phyloP scores from a whole-genome alignment of 2,329 filamentous ascomycete genomes.

The Claviceps fusiformis region DNA sequence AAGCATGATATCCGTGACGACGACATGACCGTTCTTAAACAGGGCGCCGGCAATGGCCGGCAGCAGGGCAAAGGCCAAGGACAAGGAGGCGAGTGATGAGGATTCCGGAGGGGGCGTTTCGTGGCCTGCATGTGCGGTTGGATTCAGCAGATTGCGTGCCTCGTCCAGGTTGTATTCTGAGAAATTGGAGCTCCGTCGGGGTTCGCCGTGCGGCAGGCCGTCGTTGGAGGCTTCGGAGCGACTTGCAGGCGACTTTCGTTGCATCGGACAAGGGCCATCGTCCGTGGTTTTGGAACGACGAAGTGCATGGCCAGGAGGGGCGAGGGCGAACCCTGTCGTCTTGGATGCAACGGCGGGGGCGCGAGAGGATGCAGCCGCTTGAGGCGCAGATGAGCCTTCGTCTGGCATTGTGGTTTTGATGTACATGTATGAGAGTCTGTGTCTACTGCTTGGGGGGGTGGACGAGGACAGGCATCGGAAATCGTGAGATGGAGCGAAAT shows the following conservation, averaged over 20 bases:
- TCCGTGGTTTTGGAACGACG: constrained; percentile 29
- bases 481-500: background rate
- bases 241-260: constrained; percentile 8
- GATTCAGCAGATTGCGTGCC: constrained; percentile 54
- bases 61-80: constrained; percentile 69
- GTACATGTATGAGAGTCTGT: background rate
- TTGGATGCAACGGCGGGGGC: background rate
- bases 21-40: constrained; percentile 69
- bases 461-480: background rate
- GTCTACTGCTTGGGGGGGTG: background rate
- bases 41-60: constrained; percentile 76
- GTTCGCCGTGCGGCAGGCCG: constrained; percentile 13
- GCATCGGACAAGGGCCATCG: constrained; percentile 15
- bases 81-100: constrained; percentile 66
- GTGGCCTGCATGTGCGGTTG: constrained; percentile 22
- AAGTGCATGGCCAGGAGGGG: constrained; percentile 21
- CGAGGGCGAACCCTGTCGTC: constrained; percentile 1
- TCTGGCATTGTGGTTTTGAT: constrained; percentile 7
- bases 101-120: constrained; percentile 33
- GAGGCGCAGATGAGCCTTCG: constrained; percentile 7
- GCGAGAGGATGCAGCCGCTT: background rate
- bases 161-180: constrained; percentile 63
- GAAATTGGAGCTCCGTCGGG: constrained; percentile 62
- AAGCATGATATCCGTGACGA: constrained; percentile 76
- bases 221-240: constrained; percentile 16